Evolutionary conservation across 2,329 filamentous ascomycete genomes (phyloP), one percentile per base, ranked within the genome.

Genomic region (Cordyceps cateniannulata): DNA sequence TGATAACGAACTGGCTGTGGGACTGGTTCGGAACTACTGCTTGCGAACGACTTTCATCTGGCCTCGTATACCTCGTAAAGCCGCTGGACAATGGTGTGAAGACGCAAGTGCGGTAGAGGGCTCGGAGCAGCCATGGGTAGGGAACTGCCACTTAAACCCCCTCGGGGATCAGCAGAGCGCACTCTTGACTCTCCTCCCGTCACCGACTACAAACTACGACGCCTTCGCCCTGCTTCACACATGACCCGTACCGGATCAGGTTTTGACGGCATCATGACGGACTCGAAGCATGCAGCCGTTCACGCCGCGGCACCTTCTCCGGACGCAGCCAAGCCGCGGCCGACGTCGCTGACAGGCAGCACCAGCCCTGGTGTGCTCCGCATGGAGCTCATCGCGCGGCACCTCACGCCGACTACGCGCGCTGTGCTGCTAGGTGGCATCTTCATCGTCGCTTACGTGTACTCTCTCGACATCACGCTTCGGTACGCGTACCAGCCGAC

Each of bases 401-500:
- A 82, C 63, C 77, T 87, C 42, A 83, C 79, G 20, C 63, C 71
- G 4, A 62, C 65, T 16, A 83, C 87, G 68, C 82, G 83, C 32
- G 64, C 83, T 62, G 75, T 78, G 63, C 78, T 89, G 69, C 87
- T 88, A 71, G 67, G 81, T 10, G 77, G 84, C 25, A 76, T 88
- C 64, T 88, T 88, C 69, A 69, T 88, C 35, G 73, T 88, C 58
- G 81, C 85, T 12, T 89, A 87, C 69, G 82, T 79, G 38, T 89
- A 88, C 68, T 81, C 83, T 2, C 75, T 87, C 24, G 84, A 87
- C 64, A 81, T 81, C 25, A 81, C 76, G 1, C 75, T 86, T 48
- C 78, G 84, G 16, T 80, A 77, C 63, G 76, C 78, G 7, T 85
- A 82, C 69, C 82, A 84, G 75, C 76, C 83, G 6, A 70, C 74